Conservation (phyloP, 345 rosid genomes). For the Linum usitatissimum region DNA sequence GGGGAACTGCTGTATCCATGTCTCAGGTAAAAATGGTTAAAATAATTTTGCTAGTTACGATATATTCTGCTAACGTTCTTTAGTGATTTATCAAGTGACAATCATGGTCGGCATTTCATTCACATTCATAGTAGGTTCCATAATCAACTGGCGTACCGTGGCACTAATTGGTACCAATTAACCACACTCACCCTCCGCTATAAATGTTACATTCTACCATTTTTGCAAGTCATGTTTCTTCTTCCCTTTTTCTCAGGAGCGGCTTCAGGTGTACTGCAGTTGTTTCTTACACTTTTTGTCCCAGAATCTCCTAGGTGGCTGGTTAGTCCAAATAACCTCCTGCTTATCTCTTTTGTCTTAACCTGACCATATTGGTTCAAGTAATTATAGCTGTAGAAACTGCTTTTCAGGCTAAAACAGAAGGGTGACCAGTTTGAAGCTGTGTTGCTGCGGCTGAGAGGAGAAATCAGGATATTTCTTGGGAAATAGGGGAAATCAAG, state of each 20-base stretch:
- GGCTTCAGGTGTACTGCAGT: not conserved
- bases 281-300: not conserved
- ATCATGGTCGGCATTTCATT: not conserved
- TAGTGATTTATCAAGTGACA: not conserved
- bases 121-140: not conserved
- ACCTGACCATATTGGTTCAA: not conserved
- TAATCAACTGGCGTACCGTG: conserved; percentile 1
- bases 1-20: not conserved
- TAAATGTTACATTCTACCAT: not conserved
- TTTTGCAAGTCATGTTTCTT: too few species aligned
- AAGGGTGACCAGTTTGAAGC: not conserved
- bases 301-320: conserved; percentile 6
- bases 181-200: not conserved
- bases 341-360: not conserved
- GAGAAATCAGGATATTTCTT: not conserved
- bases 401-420: not conserved
- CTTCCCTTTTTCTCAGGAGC: not conserved
- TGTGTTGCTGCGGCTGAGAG: not conserved
- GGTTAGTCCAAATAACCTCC: not conserved
- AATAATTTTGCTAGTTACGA: too few species aligned
- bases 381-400: not conserved
- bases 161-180: not conserved
- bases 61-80: too few species aligned
- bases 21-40: not conserved
- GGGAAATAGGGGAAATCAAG: not conserved